Base-by-base conservation (phyloP, 2,329 filamentous ascomycete genomes). In the Myriosclerotinia duriaeana region DNA sequence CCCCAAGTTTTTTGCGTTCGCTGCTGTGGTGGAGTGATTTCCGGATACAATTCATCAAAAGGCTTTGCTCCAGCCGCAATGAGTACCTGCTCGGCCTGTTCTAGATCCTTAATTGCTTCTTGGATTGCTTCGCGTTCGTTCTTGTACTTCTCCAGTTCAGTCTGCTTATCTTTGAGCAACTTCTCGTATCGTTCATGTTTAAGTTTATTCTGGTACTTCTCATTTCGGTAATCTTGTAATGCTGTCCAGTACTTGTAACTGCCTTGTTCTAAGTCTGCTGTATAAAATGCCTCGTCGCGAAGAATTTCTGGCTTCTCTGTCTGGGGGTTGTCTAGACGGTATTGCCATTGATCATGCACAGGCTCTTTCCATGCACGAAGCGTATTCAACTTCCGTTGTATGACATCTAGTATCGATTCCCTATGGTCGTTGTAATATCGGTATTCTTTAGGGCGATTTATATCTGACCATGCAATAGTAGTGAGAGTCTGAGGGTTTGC, bases 1-100 rank as follows among this genome's bases (percentile, higher is more conserved):
- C 2, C n/a, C 58, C 55, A n/a, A 2, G 38, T n/a, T 20, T 30
- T 4, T 11, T 0, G 14, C n/a, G 42, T 2, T 1, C 64, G 48
- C 14, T 58, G 46, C 8, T 53, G 30, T 0, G 9, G 46, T 62
- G 65, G 52, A 9, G 63, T 54, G 36, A 82, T 76, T 1, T 85
- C 78, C 0, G 89, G 89, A 75, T 89, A 77, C 8, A 92, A 77
- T 56, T 93, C 84, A 15, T 77, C 73, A 74, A 91, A 93, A 0
- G 84, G 83, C 76, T 92, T 92, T 2, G 84, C 91, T 0, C 84
- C 87, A 66, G 82, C 85, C 5, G 78, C 76, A 2, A 88, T 53
- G 26, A 94, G 77, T 2, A 76, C 72, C 2, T 78, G 72, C 72
- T 90, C 85, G 1, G 92, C 77, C 26, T 78, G 73, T 70, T 87